These are phyloP conservation scores for Larix kaempferi DNA, from an alignment of 75 land plant species.

Conservation along the genomic window DNA sequence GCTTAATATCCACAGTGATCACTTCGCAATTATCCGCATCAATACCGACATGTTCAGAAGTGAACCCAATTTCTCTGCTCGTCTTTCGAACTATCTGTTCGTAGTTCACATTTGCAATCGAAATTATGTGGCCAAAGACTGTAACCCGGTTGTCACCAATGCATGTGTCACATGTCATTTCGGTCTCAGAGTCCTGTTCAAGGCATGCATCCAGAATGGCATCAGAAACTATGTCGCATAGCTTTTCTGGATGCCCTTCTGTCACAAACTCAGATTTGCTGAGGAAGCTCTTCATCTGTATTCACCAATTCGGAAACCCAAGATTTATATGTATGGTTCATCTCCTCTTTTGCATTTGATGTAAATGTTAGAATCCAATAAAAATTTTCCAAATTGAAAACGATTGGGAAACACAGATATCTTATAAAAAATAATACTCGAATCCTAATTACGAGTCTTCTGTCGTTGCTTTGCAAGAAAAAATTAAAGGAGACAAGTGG, in stretches of 20 bases:
- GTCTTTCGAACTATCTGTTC: slow-evolving; percentile 36
- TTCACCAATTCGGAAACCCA: too few relatives aligned
- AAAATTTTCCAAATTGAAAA: too few relatives aligned
- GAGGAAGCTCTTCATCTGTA: slow-evolving; percentile 8
- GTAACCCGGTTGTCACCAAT: slow-evolving; percentile 16
- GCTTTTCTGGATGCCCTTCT: slow-evolving; percentile 20
- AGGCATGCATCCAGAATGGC: slow-evolving; percentile 20
- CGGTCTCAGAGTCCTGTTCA: slow-evolving; percentile 27
- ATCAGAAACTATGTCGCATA: slow-evolving; percentile 14
- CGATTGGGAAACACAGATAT: too few relatives aligned
- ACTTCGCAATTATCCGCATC: slow-evolving; percentile 47
- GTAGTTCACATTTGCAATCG: slow-evolving; percentile 34
- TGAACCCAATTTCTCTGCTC: slow-evolving; percentile 28
- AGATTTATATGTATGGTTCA: too few relatives aligned
- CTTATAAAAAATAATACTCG: too few relatives aligned
- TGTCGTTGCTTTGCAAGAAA: too few relatives aligned
- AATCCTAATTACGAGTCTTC: too few relatives aligned
- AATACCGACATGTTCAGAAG: slow-evolving; percentile 36
- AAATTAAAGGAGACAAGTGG: too few relatives aligned
- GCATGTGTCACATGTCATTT: slow-evolving; percentile 25
- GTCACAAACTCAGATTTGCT: slow-evolving; percentile 16
- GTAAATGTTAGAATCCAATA: too few relatives aligned
- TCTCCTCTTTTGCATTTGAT: too few relatives aligned
- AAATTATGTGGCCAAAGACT: slow-evolving; percentile 34
- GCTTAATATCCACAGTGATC: too few relatives aligned